Evolutionary conservation across 768 basidiomycete genomes (phyloP).

Genomic region (Boletus rufocinnamomeus): DNA sequence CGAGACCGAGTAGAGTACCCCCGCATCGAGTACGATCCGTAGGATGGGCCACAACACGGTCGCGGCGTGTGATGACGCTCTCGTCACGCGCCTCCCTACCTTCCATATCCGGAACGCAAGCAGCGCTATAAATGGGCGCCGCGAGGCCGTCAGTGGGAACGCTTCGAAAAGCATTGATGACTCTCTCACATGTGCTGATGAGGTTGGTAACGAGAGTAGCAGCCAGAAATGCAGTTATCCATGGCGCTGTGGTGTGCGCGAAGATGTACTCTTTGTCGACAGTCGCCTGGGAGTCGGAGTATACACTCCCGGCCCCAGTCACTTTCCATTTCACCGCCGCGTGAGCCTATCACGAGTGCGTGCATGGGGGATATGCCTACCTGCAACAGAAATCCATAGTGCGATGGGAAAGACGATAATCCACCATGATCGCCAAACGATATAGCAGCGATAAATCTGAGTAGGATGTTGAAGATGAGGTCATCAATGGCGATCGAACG

Average conservation of each 20-base stretch:
- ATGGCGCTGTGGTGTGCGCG: constrained; percentile 13
- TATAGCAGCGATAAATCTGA: constrained; percentile 32
- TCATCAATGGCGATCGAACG: not conserved
- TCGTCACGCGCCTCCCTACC: constrained; percentile 9
- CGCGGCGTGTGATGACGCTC: not conserved
- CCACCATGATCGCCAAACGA: constrained; percentile 27
- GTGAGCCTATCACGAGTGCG: not conserved
- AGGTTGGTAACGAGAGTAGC: constrained; percentile 25
- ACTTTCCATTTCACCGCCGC: constrained; percentile 1
- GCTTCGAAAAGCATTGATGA: not conserved
- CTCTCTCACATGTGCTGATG: constrained; percentile 19
- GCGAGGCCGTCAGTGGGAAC: not conserved
- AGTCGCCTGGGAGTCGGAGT: constrained; percentile 13
- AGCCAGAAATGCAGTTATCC: constrained; percentile 27
- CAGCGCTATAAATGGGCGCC: constrained; percentile 12
- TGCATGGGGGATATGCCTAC: not conserved
- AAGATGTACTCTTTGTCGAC: constrained; percentile 18
- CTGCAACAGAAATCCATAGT: constrained; percentile 18
- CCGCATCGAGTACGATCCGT: constrained; percentile 27
- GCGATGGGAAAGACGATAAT: constrained; percentile 20
- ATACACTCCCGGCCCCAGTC: constrained; percentile 20
- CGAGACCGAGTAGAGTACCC: constrained; percentile 24
- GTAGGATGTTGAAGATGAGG: not conserved
- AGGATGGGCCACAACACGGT: constrained; percentile 19
- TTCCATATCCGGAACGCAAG: constrained; percentile 31